Conservation (phyloP, 805 yeast species). For the Wickerhamiella hasegawae region DNA sequence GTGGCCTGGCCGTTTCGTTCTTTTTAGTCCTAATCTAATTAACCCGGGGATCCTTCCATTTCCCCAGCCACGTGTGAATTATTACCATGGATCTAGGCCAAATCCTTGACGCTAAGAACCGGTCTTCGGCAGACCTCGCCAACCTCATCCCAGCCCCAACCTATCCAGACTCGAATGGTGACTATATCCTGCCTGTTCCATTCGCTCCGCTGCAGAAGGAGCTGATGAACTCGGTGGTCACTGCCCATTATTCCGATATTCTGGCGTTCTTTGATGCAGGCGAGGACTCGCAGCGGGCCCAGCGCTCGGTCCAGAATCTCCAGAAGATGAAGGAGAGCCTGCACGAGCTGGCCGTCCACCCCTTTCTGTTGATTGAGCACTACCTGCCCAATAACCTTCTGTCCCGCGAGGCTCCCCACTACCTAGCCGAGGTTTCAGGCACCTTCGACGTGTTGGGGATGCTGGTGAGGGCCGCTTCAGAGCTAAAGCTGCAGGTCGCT, state of each 20-base stretch:
- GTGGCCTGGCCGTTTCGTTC: too few species aligned
- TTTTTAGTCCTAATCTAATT: too few species aligned
- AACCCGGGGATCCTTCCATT: too few species aligned
- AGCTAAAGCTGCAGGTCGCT: slow-evolving; percentile 37
- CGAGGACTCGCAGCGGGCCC: slow-evolving; percentile 42
- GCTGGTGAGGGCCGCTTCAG: slow-evolving; percentile 39
- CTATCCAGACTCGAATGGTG: slow-evolving; percentile 1
- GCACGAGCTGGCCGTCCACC: slow-evolving; percentile 73
- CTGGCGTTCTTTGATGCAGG: slow-evolving; percentile 59
- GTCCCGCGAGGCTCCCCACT: slow-evolving; percentile 2
- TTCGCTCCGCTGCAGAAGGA: slow-evolving; percentile 46
- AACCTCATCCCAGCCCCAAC: not conserved
- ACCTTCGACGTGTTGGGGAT: slow-evolving; percentile 61
- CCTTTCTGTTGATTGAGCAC: slow-evolving; percentile 70
- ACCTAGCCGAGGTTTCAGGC: slow-evolving; percentile 38
- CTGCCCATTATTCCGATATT: slow-evolving; percentile 82
- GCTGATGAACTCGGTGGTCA: slow-evolving; percentile 78
- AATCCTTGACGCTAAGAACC: not conserved
- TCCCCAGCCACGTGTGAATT: too few species aligned
- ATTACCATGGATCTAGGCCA: not conserved
- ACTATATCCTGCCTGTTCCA: slow-evolving; percentile 12
- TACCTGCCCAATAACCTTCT: slow-evolving; percentile 39
- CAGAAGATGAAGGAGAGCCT: slow-evolving; percentile 61
- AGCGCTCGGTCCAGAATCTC: slow-evolving; percentile 20
- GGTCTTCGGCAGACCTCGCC: too few species aligned